phyloP scores from a whole-genome alignment of 257 asterid genomes.

The Scutellaria galericulata region DNA sequence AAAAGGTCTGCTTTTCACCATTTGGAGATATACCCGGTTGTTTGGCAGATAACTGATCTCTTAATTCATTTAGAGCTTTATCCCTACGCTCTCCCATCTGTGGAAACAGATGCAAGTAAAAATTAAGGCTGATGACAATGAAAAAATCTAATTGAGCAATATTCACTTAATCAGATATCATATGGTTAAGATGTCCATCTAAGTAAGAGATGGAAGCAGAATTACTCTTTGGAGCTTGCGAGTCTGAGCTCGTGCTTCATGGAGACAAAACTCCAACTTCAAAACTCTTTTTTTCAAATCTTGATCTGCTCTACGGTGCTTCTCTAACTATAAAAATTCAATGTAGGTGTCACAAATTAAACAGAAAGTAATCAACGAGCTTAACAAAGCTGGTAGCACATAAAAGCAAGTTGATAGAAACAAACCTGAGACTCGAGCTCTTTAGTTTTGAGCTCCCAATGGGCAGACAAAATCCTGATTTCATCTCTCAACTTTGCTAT shows the following conservation, averaged over 20 bases:
- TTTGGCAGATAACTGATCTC: slow-evolving; percentile 59
- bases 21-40: slow-evolving; percentile 41
- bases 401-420: not conserved
- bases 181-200: not conserved
- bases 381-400: not conserved
- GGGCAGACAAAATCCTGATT: slow-evolving; percentile 70
- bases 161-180: not conserved
- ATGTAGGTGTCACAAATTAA: not conserved
- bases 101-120: not conserved
- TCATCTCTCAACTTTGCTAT: slow-evolving; percentile 71
- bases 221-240: slow-evolving; percentile 89
- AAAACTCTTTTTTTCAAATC: slow-evolving; percentile 79
- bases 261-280: slow-evolving; percentile 79
- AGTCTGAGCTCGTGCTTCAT: slow-evolving; percentile 79
- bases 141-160: not conserved
- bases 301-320: slow-evolving; percentile 78
- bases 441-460: slow-evolving; percentile 72
- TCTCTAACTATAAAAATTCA: slow-evolving; percentile 60
- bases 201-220: slow-evolving; percentile 18
- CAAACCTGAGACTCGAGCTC: slow-evolving; percentile 77
- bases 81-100: slow-evolving; percentile 85
- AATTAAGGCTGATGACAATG: slow-evolving; percentile 1
- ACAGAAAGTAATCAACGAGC: slow-evolving; percentile 5
- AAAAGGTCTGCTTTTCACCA: slow-evolving; percentile 57
- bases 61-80: slow-evolving; percentile 72